Evolutionary conservation across 345 rosid species (phyloP), one percentile per base, ranked within the genome.

Genomic region (Toxicodendron radicans): DNA sequence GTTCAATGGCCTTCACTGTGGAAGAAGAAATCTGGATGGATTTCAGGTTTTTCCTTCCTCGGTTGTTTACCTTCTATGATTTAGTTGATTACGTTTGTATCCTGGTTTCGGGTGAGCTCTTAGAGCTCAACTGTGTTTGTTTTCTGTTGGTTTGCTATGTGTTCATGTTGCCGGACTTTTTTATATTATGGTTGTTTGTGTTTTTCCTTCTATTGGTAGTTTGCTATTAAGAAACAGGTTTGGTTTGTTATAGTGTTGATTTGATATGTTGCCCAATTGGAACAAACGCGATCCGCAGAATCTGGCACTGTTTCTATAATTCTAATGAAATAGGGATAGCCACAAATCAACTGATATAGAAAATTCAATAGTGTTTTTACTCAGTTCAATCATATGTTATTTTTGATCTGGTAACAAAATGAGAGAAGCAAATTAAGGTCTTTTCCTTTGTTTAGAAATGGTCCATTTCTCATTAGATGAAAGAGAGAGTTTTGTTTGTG

Each of bases 41-140:
- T 71, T 74, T 85, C 87, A 83, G 87, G 90, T 78, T 79, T 78
- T 82, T 71, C 73, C 10, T 70, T 81, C 84, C 89, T 84, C 33
- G 82, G 83, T 73, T 78, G 65, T 80, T 82, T 80, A 77, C 69
- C 46, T 81, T 72, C 76, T 70, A 59, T 13, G 16, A 51, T 18
- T 77, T 58, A 64, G 49, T 54, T 71, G 48, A 45, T 61, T 64
- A 51, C 64, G 66, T 57, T 52, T 79, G 71, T 78, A 70, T 66
- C 74, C 63, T 41, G 67, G 61, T 76, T 73, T 63, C 67, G 75
- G 65, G 72, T 80, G 79, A n/a, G 85, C 83, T 81, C 73, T 64
- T 57, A 54, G 53, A 76, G 79, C 83, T 80, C 69, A 78, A 73
- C 80, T 79, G 57, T 66, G 74, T 71, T 72, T 60, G 52, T 18